Conservation (phyloP, 2,329 filamentous ascomycete species). For the Colletotrichum sojae region DNA sequence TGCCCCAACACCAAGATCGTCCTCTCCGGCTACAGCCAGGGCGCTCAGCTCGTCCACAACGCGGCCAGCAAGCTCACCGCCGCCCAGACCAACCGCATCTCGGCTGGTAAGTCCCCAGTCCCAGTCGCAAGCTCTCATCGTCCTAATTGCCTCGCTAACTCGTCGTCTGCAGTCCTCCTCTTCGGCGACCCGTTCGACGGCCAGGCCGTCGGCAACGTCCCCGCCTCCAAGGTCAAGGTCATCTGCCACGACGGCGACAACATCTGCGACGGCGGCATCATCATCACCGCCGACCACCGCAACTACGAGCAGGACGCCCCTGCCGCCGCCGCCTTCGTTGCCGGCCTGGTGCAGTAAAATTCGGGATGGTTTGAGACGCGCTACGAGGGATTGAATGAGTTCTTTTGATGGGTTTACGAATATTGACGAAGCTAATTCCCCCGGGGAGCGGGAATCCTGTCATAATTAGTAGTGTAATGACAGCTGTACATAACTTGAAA, state of each 20-base stretch:
- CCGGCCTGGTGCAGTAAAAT: constrained; percentile 30
- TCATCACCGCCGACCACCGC: constrained; percentile 47
- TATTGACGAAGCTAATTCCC: neutral
- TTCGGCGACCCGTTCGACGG: constrained; percentile 40
- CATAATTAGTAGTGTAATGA: neutral
- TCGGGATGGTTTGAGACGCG: too few species aligned
- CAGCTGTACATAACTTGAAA: neutral
- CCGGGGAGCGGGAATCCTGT: neutral
- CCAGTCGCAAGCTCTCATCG: too few species aligned
- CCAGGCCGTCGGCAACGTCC: constrained; percentile 20
- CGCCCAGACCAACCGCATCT: constrained; percentile 49
- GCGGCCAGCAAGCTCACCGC: constrained; percentile 55
- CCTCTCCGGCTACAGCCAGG: constrained; percentile 64
- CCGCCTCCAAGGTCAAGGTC: constrained; percentile 40
- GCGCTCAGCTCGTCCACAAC: constrained; percentile 58
- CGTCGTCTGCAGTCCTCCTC: constrained; percentile 28
- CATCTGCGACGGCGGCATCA: constrained; percentile 49
- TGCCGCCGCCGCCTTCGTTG: constrained; percentile 48
- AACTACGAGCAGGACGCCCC: constrained; percentile 49
- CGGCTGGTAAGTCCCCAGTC: constrained; percentile 41
- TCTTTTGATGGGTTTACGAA: neutral
- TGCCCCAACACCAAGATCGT: constrained; percentile 63
- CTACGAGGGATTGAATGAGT: neutral
- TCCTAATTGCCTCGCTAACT: neutral
- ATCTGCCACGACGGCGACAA: constrained; percentile 52